These are phyloP conservation scores for Pythium monospermum DNA, from an alignment of 352 stramenopile species.

Conservation along the genomic window DNA sequence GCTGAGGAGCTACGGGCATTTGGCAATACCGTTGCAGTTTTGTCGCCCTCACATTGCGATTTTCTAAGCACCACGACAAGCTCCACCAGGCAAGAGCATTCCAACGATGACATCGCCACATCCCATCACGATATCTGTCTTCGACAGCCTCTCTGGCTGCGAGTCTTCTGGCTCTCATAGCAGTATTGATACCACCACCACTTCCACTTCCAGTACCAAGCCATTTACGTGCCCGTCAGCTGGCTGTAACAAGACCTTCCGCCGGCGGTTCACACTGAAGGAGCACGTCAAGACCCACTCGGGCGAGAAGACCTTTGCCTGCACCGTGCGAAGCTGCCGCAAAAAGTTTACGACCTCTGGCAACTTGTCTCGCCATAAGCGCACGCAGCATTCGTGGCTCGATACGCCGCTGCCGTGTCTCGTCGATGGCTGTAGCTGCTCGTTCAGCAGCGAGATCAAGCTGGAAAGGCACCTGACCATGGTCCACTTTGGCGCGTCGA, in stretches of 20 bases:
- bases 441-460: slow-evolving; percentile 9
- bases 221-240: background rate
- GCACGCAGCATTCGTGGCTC: slow-evolving; percentile 32
- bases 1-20: no score
- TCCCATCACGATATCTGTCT: no score
- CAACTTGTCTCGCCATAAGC: slow-evolving; percentile 57
- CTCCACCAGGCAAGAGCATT: no score
- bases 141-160: no score
- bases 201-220: background rate
- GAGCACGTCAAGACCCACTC: slow-evolving; percentile 80
- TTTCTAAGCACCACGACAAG: no score
- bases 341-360: slow-evolving; percentile 63
- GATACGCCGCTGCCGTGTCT: slow-evolving; percentile 6
- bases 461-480: slow-evolving; percentile 13
- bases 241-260: slow-evolving; percentile 1
- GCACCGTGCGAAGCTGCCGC: slow-evolving; percentile 43
- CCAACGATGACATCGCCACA: no score
- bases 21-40: no score
- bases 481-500: slow-evolving; percentile 10
- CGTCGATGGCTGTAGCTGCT: slow-evolving; percentile 2
- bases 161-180: background rate
- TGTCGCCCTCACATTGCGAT: no score
- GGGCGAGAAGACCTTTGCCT: slow-evolving; percentile 63
- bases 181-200: background rate
- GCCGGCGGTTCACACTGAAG: slow-evolving; percentile 42